A percentile compares a stretch with the other conserved stretches of the same genome.
phyloP scores from a whole-genome alignment of 1,284 basidiomycete genomes.

The Apiotrichum laibachii region DNA sequence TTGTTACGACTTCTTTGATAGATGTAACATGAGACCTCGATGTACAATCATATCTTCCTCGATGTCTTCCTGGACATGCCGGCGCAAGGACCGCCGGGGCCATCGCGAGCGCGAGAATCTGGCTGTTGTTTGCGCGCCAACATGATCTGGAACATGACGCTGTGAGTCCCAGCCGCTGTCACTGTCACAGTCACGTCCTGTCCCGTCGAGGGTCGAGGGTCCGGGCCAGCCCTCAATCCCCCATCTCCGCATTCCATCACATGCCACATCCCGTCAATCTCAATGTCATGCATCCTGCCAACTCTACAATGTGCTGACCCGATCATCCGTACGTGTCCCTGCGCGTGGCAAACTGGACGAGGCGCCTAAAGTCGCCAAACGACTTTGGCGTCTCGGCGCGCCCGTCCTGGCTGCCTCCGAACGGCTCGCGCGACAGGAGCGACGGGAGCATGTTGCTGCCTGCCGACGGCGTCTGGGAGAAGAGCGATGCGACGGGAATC shows the following conservation, averaged over 20 bases:
- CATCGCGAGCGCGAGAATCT: too few species aligned
- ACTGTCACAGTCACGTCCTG: too few species aligned
- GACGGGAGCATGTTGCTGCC: conserved; percentile 4
- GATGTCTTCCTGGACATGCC: too few species aligned
- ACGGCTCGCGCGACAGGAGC: conserved; percentile 22
- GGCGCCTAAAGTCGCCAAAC: conserved; percentile 77
- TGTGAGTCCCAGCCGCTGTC: too few species aligned
- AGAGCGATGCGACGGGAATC: conserved; percentile 32
- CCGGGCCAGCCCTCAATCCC: too few species aligned
- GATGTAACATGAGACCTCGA: conserved; percentile 11
- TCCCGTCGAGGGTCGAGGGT: too few species aligned
- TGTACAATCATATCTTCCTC: conserved; percentile 4
- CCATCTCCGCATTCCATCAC: too few species aligned
- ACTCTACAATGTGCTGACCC: background rate
- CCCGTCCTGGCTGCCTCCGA: conserved; percentile 4
- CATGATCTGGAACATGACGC: too few species aligned
- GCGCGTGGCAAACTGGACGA: conserved; percentile 79
- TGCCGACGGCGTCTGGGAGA: conserved; percentile 24
- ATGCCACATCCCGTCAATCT: too few species aligned
- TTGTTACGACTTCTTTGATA: conserved; percentile 12
- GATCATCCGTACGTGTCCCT: conserved; percentile 24
- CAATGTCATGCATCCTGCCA: background rate
- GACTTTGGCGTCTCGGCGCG: conserved; percentile 64
- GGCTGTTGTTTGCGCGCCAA: too few species aligned
- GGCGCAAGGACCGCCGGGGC: too few species aligned